Percentiles rank a stretch among this genome's conserved stretches.
Conservation (phyloP, 2,329 filamentous ascomycete genomes). For the Knoxdaviesia proteae region DNA sequence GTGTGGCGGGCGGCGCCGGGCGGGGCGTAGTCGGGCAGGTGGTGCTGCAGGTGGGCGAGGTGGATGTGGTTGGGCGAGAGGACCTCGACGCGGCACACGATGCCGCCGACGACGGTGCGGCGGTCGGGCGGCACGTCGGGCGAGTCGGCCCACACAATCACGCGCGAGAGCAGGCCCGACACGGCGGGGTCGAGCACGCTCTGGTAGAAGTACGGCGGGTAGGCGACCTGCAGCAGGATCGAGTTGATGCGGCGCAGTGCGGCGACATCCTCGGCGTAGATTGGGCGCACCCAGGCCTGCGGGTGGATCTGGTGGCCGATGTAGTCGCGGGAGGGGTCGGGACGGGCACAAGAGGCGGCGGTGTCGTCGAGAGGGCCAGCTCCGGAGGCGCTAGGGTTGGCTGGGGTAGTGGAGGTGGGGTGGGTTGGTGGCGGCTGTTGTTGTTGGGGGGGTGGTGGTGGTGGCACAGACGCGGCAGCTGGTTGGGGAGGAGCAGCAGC, state of each 20-base stretch:
- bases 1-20: constrained; percentile 14
- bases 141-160: constrained; percentile 33
- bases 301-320: constrained; percentile 13
- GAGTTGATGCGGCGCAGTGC: constrained; percentile 43
- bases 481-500: constrained; percentile 5
- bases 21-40: constrained; percentile 5
- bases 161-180: constrained; percentile 34
- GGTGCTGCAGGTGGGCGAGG: neutral
- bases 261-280: constrained; percentile 29
- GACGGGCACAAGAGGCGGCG: constrained; percentile 8
- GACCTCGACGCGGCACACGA: constrained; percentile 42
- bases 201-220: constrained; percentile 43
- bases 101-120: constrained; percentile 35
- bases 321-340: constrained; percentile 5
- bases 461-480: constrained; percentile 7
- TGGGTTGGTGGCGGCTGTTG: constrained; percentile 7
- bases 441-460: constrained; percentile 5
- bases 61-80: constrained; percentile 13
- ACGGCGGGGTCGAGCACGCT: constrained; percentile 26
- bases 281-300: constrained; percentile 29
- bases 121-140: constrained; percentile 8
- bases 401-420: constrained; percentile 8
- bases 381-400: constrained; percentile 16
- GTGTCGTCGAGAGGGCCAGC: constrained; percentile 6
- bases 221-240: constrained; percentile 41